Conservation (phyloP, 306 rosid genomes). For the Trifolium fragiferum region DNA sequence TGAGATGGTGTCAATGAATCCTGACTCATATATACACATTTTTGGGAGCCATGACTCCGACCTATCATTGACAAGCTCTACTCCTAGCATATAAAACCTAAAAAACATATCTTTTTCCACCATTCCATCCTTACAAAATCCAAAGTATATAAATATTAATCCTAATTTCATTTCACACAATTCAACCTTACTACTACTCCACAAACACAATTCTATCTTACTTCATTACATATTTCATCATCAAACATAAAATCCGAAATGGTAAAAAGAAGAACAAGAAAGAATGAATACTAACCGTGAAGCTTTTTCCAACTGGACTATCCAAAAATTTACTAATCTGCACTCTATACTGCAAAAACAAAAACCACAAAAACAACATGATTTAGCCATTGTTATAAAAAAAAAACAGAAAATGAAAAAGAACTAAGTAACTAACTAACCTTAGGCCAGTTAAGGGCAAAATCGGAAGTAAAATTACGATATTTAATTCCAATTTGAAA, state of each 20-base stretch:
- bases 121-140: background rate
- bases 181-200: background rate
- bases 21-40: background rate
- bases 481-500: slow-evolving; percentile 74
- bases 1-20: background rate
- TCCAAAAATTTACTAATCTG: slow-evolving; percentile 65
- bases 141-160: background rate
- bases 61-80: background rate
- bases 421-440: slow-evolving; percentile 57
- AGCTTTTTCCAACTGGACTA: slow-evolving; percentile 78
- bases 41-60: background rate
- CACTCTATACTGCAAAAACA: slow-evolving; percentile 74
- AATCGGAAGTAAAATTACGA: slow-evolving; percentile 76
- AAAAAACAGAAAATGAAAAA: background rate
- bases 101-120: background rate
- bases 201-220: background rate
- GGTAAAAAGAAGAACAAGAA: background rate
- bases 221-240: background rate
- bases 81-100: background rate
- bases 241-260: background rate
- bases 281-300: slow-evolving; percentile 52
- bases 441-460: slow-evolving; percentile 78
- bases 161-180: background rate
- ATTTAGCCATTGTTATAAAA: background rate
- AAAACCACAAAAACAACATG: background rate